Conservation (phyloP, 257 asterid genomes). For the Jacaranda copaia region DNA sequence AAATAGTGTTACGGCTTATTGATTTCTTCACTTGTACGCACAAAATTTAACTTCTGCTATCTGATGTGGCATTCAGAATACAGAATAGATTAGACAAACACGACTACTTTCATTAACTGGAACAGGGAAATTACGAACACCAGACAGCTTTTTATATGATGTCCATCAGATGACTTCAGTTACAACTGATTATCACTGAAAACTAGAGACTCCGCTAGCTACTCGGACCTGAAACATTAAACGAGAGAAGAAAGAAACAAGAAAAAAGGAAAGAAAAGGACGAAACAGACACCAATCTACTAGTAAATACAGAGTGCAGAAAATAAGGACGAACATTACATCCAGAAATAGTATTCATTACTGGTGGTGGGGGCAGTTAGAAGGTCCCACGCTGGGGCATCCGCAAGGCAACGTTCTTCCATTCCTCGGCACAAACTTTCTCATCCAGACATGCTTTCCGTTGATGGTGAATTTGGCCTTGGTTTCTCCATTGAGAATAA, state of each 20-base stretch:
- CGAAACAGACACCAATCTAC: background rate
- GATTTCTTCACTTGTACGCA: background rate
- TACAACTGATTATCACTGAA: conserved; percentile 3
- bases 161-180: background rate
- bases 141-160: background rate
- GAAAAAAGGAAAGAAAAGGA: background rate
- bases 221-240: background rate
- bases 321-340: background rate
- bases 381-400: conserved; percentile 14
- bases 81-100: background rate
- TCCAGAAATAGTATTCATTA: background rate
- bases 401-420: conserved; percentile 26
- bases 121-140: background rate
- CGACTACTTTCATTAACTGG: background rate
- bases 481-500: conserved; percentile 49
- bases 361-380: conserved; percentile 21
- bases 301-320: background rate
- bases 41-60: background rate
- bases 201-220: background rate
- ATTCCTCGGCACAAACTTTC: conserved; percentile 50
- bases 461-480: conserved; percentile 65
- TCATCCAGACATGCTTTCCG: conserved; percentile 78
- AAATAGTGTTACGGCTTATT: too few relatives aligned
- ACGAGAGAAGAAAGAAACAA: background rate
- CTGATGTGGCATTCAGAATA: background rate